Percentiles rank a stretch among this genome's conserved stretches.
Evolutionary conservation across 73 alveolate species (phyloP).

Genomic region (Symbiodinium natans): DNA sequence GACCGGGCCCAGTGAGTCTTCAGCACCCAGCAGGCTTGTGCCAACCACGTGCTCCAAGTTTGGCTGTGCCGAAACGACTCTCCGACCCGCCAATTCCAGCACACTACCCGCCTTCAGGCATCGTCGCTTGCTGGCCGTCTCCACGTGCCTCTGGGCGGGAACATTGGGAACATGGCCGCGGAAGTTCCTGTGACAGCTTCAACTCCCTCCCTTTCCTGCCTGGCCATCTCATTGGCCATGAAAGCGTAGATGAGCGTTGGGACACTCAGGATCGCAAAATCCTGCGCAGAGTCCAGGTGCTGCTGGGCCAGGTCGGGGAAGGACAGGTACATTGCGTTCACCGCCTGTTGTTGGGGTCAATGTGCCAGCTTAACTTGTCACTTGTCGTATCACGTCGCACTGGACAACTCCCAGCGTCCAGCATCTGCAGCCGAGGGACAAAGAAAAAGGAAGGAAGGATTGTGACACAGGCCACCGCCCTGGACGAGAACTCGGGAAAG

Average conservation of each 20-base stretch:
- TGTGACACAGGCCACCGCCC: constrained; percentile 18
- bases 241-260: neutral
- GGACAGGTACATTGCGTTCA: neutral
- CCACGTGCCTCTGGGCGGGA: neutral
- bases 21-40: neutral
- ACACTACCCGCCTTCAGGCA: neutral
- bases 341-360: too few species aligned
- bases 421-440: neutral
- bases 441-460: neutral
- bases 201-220: neutral
- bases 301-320: neutral
- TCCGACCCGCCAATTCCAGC: neutral
- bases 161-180: too few species aligned
- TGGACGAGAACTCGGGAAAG: neutral
- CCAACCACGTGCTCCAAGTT: constrained; percentile 5
- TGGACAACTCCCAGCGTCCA: too few species aligned
- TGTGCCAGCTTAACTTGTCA: neutral
- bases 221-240: constrained; percentile 29
- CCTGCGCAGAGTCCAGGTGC: constrained; percentile 19
- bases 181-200: too few species aligned
- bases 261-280: neutral
- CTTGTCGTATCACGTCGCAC: neutral
- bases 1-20: neutral
- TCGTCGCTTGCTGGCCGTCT: neutral
- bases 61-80: neutral